Conservation (phyloP, 176 grass and related monocot species). For the Phoenix roebelenii region DNA sequence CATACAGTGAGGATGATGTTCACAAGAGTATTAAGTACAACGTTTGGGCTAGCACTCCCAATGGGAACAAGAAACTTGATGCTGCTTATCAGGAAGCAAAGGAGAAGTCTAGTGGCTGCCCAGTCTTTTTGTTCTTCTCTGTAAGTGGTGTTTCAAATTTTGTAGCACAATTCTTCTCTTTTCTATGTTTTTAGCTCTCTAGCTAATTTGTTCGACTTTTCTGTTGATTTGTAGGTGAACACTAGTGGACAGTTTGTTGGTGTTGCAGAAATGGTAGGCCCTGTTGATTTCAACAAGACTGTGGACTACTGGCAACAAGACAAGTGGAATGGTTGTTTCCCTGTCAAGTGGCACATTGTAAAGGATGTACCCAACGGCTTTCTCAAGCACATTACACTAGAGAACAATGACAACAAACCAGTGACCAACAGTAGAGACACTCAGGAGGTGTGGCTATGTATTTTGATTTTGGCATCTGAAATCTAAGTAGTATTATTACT, state of each 20-base stretch:
- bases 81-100: slow-evolving; percentile 1
- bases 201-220: background rate
- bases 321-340: slow-evolving; percentile 8
- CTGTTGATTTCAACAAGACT: slow-evolving; percentile 8
- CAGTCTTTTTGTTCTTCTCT: slow-evolving; percentile 1
- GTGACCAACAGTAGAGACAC: slow-evolving; percentile 14
- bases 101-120: background rate
- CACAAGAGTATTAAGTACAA: background rate
- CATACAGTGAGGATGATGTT: background rate
- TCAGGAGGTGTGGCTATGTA: background rate
- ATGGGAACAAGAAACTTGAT: slow-evolving; percentile 5
- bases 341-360: slow-evolving; percentile 12
- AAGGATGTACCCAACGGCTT: slow-evolving; percentile 14
- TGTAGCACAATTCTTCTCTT: too few relatives aligned
- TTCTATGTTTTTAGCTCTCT: too few relatives aligned
- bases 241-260: slow-evolving; percentile 10
- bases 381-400: slow-evolving; percentile 5
- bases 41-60: slow-evolving; percentile 2
- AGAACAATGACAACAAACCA: slow-evolving; percentile 18
- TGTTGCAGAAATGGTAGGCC: slow-evolving; percentile 14
- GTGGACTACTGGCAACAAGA: slow-evolving; percentile 11
- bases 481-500: background rate
- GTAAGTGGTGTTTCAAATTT: background rate
- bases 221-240: slow-evolving; percentile 2
- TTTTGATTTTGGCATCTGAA: background rate